A percentile compares a stretch with the other conserved stretches of the same genome.
Evolutionary conservation across 345 rosid species (phyloP).

Genomic region (Erucastrum elatum): DNA sequence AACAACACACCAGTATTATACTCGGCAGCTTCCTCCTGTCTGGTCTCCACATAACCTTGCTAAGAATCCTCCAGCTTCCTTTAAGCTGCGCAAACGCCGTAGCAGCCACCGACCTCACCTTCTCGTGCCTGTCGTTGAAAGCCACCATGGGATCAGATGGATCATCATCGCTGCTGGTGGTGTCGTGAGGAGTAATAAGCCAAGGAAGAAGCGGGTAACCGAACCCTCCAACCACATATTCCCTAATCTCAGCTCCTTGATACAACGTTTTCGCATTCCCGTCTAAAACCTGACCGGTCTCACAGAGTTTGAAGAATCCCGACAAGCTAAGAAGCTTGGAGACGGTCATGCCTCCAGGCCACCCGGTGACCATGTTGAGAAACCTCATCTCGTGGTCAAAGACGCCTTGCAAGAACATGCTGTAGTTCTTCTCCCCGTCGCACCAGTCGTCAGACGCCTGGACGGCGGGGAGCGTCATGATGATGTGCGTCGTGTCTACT

Average conservation of each 20-base stretch:
- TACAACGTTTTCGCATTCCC: constrained; percentile 50
- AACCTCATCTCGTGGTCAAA: constrained; percentile 90
- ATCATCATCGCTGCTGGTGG: constrained; percentile 21
- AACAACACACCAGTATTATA: constrained; percentile 80
- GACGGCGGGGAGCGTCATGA: constrained; percentile 93
- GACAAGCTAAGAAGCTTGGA: constrained; percentile 71
- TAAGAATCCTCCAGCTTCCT: constrained; percentile 93
- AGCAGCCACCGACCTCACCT: constrained; percentile 68
- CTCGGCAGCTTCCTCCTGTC: constrained; percentile 89
- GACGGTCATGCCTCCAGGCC: constrained; percentile 89
- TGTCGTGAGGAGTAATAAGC: constrained; percentile 78
- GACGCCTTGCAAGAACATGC: constrained; percentile 87
- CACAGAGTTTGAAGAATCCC: constrained; percentile 71
- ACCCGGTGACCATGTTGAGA: constrained; percentile 89
- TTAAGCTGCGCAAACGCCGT: constrained; percentile 72
- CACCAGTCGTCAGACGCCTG: constrained; percentile 97
- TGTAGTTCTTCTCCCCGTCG: constrained; percentile 81
- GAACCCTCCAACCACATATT: constrained; percentile 76
- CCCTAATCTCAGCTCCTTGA: constrained; percentile 53
- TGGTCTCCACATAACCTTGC: constrained; percentile 96
- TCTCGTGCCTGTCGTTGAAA: constrained; percentile 59
- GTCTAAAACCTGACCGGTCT: constrained; percentile 60
- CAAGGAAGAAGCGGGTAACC: constrained; percentile 85
- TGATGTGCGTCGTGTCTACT: constrained; percentile 78
- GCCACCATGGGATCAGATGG: constrained; percentile 39